Base-by-base conservation (phyloP, 345 rosid species). In the Xanthoceras sorbifolium region DNA sequence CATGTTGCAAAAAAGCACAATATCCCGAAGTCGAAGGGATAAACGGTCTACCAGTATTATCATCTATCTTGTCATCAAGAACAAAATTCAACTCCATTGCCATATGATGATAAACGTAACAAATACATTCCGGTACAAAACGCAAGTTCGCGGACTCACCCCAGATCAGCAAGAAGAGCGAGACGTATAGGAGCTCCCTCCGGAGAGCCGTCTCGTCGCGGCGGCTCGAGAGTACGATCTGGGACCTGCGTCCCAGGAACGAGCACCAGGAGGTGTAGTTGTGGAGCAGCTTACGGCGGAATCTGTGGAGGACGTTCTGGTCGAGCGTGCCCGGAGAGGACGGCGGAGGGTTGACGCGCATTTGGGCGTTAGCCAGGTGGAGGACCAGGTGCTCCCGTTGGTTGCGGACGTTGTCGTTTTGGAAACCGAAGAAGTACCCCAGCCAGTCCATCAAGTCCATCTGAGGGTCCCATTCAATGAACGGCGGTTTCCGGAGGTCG, bases 361-460 rank as follows among this genome's bases (percentile, higher is more conserved):
- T 94, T 88, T 92, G 98, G 52, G 89, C 80, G 79, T 94, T 94
- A 40, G 97, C 91, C 32, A 94, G 79, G 85, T 92, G 98, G 60
- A 94, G 98, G 23, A 94, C 98, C 61, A 94, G 79, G 82, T 94
- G 88, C 81, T 94, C 98, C 68, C 98, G 59, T 83, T 94, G 98
- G 83, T 94, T 92, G 83, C 89, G 68, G 0, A 92, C 94, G 89
- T 82, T 94, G 69, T 88, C 98, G 18, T 60, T 73, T 59, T 92
- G 98, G 77, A 94, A 94, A 11, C 97, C 97, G 67, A 92, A 94
- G 40, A 83, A 80, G 14, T 63, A 23, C 3, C 90, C 90, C 6
- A 94, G 78, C 98, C 97, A 94, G 87, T 92, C 97, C 84, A 94
- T 73, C 72, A 92, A 74, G 90, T 94, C 98, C 90, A 61, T 32